Evolutionary conservation across 2,329 filamentous ascomycete species (phyloP), one percentile per base, ranked within the genome.

Genomic region (Hymenoscyphus fructigenus): DNA sequence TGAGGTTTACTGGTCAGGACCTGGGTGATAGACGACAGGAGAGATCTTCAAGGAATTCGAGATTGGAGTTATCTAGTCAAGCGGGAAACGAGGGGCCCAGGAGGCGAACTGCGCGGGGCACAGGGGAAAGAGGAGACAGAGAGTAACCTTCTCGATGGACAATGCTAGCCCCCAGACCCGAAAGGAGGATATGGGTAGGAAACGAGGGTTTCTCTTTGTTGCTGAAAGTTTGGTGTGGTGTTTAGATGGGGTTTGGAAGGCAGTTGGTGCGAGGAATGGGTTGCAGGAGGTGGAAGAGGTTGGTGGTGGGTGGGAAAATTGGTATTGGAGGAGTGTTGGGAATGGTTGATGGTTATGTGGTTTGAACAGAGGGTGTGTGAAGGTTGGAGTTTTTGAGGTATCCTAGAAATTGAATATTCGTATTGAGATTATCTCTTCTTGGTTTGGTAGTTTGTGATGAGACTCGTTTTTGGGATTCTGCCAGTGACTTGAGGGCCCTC

Each of bases 191-290:
- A 26, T 23, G 44, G 26, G 20, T 23, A 50, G 3, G 17, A 23
- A 20, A 50, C 44, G n/a, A 23, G n/a, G 44, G n/a, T n/a, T 50
- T 10, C n/a, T 12, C 20, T 10, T 50, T 50, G 44, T 50, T 23
- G 20, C 26, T 50, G 44, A 12, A 6, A 50, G 20, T 41, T 60
- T 29, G 20, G 59, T 32, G 32, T 65, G 32, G 15, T 53, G 36
- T 34, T 61, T 68, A n/a, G 66, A 71, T 34, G 58, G 17, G 28
- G 28, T 67, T 15, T 71, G 67, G 68, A 68, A 61, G 55, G 65
- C 62, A 41, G 44, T 53, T 12, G 66, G 68, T 20, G 62, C 65
- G 23, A 66, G 63, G 41, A 38, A 62, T 28, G 68, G 66, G 20
- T 32, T 67, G 23, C 65, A 70, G 28, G 65, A 69, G 53, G 59